Base-by-base conservation (phyloP, 192 early-diverging fungal genomes). In the Chytriomyces confervae region DNA sequence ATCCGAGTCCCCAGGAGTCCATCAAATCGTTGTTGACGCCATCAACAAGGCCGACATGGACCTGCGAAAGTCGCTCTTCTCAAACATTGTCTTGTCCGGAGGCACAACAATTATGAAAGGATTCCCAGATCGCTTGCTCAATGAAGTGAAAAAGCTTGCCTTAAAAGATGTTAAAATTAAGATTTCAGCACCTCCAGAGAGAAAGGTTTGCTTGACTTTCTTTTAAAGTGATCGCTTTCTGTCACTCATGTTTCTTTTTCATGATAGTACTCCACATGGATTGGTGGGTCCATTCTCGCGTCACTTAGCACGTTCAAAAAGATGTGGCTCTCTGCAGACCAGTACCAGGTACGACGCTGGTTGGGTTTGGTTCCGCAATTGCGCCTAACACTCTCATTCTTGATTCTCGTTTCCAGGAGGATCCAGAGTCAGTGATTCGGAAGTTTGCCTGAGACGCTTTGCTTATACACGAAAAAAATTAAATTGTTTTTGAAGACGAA, bases 241-340 rank as follows among this genome's bases (percentile, higher is more conserved):
- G 27, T 18, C 16, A 11, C 16, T 23, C 16, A 24, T 69, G 48
- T 29, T 64, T 16, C n/a, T 47, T 11, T 20, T 4, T 57, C 16
- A 20, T 57, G 20, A 57, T 24, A 79, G 82, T 99, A 97, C 84
- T 94, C 94, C 44, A 98, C 96, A 44, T 99, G 97, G 97, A 96
- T 98, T 77, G 97, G 96, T 67, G 96, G 96, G 0, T 95, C 94
- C 45, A 98, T 99, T 87, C 79, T 98, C 61, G 96, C 95, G 7
- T 94, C 94, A 9, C 89, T 98, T 72, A 95, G 94, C 84, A 95
- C 97, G n/a, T 99, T 88, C 78, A 97, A 97, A 83, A 97, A 96
- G 91, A 97, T 99, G 95, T 99, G 97, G 97, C 91, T 99, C 11
- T 95, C 95, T 5, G 94, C 97, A 62, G 96, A 98, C 83, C 96